Conservation (phyloP, 1,139 yeast genomes). For the Candida frijolesensis region DNA sequence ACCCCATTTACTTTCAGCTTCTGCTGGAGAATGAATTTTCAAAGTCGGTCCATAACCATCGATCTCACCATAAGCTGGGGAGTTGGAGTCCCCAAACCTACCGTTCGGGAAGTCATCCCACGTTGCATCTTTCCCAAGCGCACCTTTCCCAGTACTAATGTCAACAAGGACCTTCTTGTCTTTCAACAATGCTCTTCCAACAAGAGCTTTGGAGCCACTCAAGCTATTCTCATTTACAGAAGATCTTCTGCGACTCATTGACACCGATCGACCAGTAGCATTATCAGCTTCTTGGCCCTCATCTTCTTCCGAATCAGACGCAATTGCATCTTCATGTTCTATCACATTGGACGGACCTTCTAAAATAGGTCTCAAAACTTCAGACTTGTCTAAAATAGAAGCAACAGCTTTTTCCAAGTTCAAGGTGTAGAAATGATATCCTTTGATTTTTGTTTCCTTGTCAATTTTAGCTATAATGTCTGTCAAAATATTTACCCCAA, state of each 20-base stretch:
- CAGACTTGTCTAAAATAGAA: constrained; percentile 68
- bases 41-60: constrained; percentile 96
- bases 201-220: constrained; percentile 30
- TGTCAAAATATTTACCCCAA: constrained; percentile 76
- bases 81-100: constrained; percentile 94
- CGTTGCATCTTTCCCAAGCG: constrained; percentile 86
- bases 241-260: constrained; percentile 40
- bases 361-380: constrained; percentile 40
- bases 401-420: constrained; percentile 92
- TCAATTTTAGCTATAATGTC: constrained; percentile 64
- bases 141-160: constrained; percentile 83
- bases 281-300: constrained; percentile 18
- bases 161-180: constrained; percentile 63
- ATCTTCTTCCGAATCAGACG: constrained; percentile 37
- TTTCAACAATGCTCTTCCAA: constrained; percentile 28
- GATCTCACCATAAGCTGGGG: constrained; percentile 97
- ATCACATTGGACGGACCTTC: constrained; percentile 18
- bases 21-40: constrained; percentile 66
- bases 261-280: constrained; percentile 1
- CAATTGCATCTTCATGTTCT: constrained; percentile 34
- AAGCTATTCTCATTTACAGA: constrained; percentile 51
- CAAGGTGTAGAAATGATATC: constrained; percentile 88
- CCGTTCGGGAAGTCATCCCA: constrained; percentile 99
- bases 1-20: constrained; percentile 83
- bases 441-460: constrained; percentile 55